Evolutionary conservation across 306 rosid genomes (phyloP).

Genomic region (Cucurbita pepo): DNA sequence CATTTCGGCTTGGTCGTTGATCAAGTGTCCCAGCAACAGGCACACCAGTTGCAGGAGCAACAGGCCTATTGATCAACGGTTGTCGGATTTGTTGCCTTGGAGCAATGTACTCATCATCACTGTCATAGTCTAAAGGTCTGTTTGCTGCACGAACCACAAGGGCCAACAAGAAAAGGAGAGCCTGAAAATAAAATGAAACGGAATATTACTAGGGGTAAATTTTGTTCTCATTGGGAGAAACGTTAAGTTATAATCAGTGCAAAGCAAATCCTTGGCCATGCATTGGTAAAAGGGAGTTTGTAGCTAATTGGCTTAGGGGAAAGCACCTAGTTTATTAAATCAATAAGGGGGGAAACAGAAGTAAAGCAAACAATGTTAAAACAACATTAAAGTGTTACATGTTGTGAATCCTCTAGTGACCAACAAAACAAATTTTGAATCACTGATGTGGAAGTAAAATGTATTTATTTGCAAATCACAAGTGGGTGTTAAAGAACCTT

Average conservation of each 20-base stretch:
- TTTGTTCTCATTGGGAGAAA: not conserved
- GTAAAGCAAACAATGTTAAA: not conserved
- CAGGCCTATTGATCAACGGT: slow-evolving; percentile 66
- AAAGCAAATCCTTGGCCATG: not conserved
- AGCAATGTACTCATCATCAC: slow-evolving; percentile 74
- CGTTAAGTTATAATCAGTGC: not conserved
- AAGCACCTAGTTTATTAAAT: not conserved
- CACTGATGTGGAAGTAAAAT: not conserved
- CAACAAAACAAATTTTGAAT: not conserved
- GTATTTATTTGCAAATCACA: not conserved
- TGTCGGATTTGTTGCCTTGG: slow-evolving; percentile 68
- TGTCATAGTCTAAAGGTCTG: slow-evolving; percentile 66
- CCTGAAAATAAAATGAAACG: slow-evolving; percentile 32
- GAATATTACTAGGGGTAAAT: not conserved
- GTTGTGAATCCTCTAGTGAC: not conserved
- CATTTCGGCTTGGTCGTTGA: slow-evolving; percentile 73
- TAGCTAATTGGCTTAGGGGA: not conserved
- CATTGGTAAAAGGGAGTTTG: not conserved
- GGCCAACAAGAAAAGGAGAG: slow-evolving; percentile 72
- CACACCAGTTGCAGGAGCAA: slow-evolving; percentile 54
- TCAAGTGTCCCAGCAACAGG: slow-evolving; percentile 59
- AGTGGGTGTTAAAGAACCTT: not conserved
- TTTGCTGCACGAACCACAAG: slow-evolving; percentile 74
- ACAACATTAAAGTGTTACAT: not conserved
- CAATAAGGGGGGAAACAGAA: not conserved